These are phyloP conservation scores for Quercus aquifolioides DNA, from an alignment of 306 rosid species.

Conservation along the genomic window DNA sequence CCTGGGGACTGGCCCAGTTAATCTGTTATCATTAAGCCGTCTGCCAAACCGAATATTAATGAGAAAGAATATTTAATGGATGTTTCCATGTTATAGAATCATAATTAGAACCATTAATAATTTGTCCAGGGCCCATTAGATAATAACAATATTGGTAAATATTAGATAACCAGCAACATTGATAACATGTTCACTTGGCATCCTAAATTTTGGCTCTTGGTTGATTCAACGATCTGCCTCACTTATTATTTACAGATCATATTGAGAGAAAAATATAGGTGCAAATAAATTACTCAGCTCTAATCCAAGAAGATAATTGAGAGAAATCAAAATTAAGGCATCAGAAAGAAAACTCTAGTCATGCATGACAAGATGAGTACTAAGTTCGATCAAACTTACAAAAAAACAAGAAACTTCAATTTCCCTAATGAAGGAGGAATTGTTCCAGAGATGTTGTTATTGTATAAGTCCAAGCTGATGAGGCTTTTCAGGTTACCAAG, in stretches of 20 bases:
- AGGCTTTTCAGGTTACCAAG: slow-evolving; percentile 83
- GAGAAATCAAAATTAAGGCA: not conserved
- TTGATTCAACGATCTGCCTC: not conserved
- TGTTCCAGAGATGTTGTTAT: slow-evolving; percentile 81
- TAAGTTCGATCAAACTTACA: slow-evolving; percentile 55
- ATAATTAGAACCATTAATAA: not conserved
- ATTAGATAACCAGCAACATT: not conserved
- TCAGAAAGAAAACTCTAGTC: slow-evolving; percentile 2
- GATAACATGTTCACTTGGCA: not conserved
- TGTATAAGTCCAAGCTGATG: slow-evolving; percentile 88
- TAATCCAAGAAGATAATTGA: not conserved
- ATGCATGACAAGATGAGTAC: not conserved
- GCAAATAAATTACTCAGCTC: not conserved
- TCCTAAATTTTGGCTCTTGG: not conserved
- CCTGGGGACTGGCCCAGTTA: slow-evolving; percentile 82
- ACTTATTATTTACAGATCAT: not conserved
- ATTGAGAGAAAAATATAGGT: not conserved
- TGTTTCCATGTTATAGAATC: not conserved
- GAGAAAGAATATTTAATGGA: slow-evolving; percentile 18
- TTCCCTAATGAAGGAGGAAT: slow-evolving; percentile 78
- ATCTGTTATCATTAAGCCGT: slow-evolving; percentile 75
- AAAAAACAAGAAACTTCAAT: slow-evolving; percentile 83
- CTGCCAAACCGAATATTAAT: slow-evolving; percentile 40
- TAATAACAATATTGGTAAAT: not conserved
- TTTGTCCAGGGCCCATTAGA: not conserved